Evolutionary conservation across 192 early-diverging fungal species (phyloP).

Genomic region (Oehlia diaphana): DNA sequence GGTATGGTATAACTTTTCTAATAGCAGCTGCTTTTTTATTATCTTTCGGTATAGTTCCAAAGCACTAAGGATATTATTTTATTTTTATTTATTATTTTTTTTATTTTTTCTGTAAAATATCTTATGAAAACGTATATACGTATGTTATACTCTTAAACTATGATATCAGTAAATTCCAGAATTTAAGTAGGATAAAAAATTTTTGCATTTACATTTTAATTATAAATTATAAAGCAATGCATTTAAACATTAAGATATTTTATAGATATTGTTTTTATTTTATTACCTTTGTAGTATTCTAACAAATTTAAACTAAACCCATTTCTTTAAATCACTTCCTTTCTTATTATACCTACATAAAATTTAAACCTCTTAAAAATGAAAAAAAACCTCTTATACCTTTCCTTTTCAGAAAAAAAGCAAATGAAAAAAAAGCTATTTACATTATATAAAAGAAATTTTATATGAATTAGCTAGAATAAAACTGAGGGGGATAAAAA

Average conservation of each 20-base stretch:
- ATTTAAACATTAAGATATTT: neutral
- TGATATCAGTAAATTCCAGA: too few species aligned
- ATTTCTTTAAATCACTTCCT: neutral
- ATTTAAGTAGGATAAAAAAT: too few species aligned
- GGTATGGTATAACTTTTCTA: conserved; percentile 40
- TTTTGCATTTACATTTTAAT: too few species aligned
- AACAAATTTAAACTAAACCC: neutral
- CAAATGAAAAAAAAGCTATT: neutral
- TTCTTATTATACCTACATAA: neutral
- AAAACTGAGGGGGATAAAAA: neutral
- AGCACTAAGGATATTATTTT: too few species aligned
- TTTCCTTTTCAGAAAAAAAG: neutral
- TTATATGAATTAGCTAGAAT: neutral
- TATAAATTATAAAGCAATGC: too few species aligned
- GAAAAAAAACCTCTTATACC: neutral
- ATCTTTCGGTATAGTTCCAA: conserved; percentile 28
- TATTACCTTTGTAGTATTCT: neutral
- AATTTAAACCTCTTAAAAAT: neutral
- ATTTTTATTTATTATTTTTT: too few species aligned
- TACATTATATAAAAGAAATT: neutral
- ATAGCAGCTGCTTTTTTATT: conserved; percentile 33
- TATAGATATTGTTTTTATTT: neutral
- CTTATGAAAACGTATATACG: neutral
- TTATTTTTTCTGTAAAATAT: neutral
- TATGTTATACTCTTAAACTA: too few species aligned